Base-by-base conservation (phyloP, 805 yeast species). In the Citeromyces matritensis region DNA sequence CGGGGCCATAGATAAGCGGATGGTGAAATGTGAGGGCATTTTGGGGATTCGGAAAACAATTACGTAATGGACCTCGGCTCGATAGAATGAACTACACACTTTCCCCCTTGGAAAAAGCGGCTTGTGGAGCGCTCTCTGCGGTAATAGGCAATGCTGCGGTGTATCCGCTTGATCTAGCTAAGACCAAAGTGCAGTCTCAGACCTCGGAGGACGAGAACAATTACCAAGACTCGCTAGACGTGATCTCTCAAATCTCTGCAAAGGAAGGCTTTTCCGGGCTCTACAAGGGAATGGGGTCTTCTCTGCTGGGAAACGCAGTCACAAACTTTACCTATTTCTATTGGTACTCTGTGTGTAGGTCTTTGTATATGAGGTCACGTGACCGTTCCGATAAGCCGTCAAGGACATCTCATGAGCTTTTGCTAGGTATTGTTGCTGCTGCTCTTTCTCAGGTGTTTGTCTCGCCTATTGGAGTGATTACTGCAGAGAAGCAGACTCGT, bases 291-390 rank as follows among this genome's bases (percentile, higher is more conserved):
- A 51, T 82, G 30, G 53, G 69, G 3, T 73, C 85, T 2, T 68
- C 81, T 1, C 53, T 81, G 27, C 43, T 75, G 12, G 84, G 85
- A 3, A 69, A 75, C 8, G 85, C 86, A 2, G 70, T 79, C 6
- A 82, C 80, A 46, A 78, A 76, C 42, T 83, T 83, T 47, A 74
- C 83, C 21, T 83, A 83, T 51, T 83, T 83, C 51, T 83, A 81
- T 53, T 83, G 93, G 91, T 83, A 83, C 52, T 74, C 85, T 4
- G 55, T 79, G 26, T 72, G 81, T 11, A 69, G 82, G 38, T 63
- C 65, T 33, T 52, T 64, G 11, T 75, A 71, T 51, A 14, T 26
- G 8, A 32, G 19, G n/a, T 21, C 27, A 23, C 26, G 23, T 4
- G 11, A 17, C 17, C n/a, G 25, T 6, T 14, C 26, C 11, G 12